phyloP scores from a whole-genome alignment of 352 stramenopile genomes.

The Globisporangium takayamanum region DNA sequence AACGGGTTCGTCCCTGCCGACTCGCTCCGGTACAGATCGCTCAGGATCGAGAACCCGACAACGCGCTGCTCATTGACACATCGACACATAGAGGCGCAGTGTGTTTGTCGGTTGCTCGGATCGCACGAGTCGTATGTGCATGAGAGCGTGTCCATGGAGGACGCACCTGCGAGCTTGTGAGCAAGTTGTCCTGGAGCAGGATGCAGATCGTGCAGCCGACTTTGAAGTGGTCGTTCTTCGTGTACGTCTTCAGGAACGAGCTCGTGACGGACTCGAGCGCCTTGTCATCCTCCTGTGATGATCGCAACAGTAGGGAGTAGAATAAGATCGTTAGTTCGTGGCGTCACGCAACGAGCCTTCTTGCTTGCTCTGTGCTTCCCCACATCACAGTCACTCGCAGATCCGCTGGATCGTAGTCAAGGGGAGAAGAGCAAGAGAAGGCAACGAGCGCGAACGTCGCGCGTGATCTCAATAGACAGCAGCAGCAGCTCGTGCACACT shows the following conservation, averaged over 20 bases:
- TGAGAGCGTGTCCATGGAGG: no score
- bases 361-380: no score
- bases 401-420: no score
- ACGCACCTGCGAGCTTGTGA: constrained; percentile 81
- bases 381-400: no score
- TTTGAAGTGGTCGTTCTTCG: constrained; percentile 88
- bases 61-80: constrained; percentile 45
- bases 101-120: not conserved
- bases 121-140: not conserved
- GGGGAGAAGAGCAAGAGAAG: no score
- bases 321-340: not conserved
- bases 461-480: not conserved
- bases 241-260: constrained; percentile 73
- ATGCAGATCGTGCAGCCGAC: constrained; percentile 88
- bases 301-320: constrained; percentile 9
- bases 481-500: not conserved
- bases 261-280: constrained; percentile 64
- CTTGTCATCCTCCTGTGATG: constrained; percentile 76
- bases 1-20: constrained; percentile 78
- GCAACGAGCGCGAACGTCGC: no score
- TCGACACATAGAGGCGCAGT: not conserved
- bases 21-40: constrained; percentile 81
- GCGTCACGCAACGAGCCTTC: no score
- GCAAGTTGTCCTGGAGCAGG: constrained; percentile 86
- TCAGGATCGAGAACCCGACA: constrained; percentile 82